phyloP scores from a whole-genome alignment of 1,284 basidiomycete species.

The Cutaneotrichosporon sp. region DNA sequence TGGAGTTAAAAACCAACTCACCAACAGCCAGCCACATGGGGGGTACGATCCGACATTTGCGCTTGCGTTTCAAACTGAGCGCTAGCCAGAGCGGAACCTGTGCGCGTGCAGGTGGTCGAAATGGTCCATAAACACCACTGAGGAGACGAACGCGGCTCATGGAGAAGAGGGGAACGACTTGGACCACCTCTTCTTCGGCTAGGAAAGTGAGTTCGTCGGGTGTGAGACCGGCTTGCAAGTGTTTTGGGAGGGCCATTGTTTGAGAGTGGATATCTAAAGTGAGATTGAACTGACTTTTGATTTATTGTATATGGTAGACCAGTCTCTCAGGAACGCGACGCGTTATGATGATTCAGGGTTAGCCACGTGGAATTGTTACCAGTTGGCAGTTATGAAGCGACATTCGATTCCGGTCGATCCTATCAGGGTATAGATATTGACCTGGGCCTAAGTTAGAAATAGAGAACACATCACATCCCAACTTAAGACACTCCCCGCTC shows the following conservation, averaged over 20 bases:
- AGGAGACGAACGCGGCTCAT: constrained; percentile 87
- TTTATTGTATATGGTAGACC: too few species aligned
- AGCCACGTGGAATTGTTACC: neutral
- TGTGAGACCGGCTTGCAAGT: constrained; percentile 47
- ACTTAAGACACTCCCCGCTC: too few species aligned
- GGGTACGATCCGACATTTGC: constrained; percentile 86
- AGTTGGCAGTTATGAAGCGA: too few species aligned
- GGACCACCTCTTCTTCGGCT: constrained; percentile 74
- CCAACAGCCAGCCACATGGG: constrained; percentile 86
- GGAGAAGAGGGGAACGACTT: constrained; percentile 77
- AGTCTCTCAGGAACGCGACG: too few species aligned
- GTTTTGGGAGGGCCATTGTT: constrained; percentile 55
- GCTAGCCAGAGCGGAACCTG: constrained; percentile 93
- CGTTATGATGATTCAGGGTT: neutral
- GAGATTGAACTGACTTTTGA: neutral
- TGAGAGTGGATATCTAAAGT: too few species aligned
- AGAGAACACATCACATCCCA: too few species aligned
- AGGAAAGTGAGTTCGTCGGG: constrained; percentile 77
- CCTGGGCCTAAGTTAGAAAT: too few species aligned
- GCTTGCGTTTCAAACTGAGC: constrained; percentile 84
- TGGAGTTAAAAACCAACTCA: constrained; percentile 51
- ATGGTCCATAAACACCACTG: constrained; percentile 87
- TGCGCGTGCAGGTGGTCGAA: constrained; percentile 78
- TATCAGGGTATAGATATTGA: too few species aligned
- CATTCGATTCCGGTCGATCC: neutral